A percentile compares a stretch with the other conserved stretches of the same genome.
Conservation (phyloP, 164 flowering plant species). For the Annona cherimola region DNA sequence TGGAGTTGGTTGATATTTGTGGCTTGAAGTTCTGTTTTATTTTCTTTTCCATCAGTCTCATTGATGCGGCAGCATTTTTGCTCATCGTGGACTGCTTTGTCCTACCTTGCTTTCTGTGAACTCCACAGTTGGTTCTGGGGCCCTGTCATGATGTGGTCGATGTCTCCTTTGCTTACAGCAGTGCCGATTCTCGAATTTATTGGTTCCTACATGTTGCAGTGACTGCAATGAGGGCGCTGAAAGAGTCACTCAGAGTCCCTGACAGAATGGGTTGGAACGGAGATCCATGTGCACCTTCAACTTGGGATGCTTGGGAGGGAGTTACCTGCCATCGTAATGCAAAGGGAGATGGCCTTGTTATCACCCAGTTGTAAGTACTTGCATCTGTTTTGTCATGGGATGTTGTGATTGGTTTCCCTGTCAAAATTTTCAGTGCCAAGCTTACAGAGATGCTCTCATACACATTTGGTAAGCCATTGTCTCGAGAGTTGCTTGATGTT, state of each 20-base stretch:
- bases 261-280: constrained; percentile 99
- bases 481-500: no score
- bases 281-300: constrained; percentile 95
- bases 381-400: not conserved
- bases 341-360: constrained; percentile 53
- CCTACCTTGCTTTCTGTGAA: not conserved
- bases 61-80: no score
- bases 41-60: no score
- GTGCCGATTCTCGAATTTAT: not conserved
- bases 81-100: no score
- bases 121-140: not conserved
- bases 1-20: not conserved
- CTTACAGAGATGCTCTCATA: no score
- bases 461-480: no score
- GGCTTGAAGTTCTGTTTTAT: no score
- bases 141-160: not conserved
- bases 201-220: constrained; percentile 35
- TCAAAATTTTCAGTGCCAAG: not conserved
- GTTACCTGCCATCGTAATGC: constrained; percentile 70
- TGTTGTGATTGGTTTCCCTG: not conserved
- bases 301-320: constrained; percentile 99
- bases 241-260: constrained; percentile 78
- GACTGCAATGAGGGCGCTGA: constrained; percentile 77
- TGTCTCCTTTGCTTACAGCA: not conserved
- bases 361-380: constrained; percentile 72